phyloP scores from a whole-genome alignment of 2,329 filamentous ascomycete genomes.

The Aspergillus pseudonomiae region DNA sequence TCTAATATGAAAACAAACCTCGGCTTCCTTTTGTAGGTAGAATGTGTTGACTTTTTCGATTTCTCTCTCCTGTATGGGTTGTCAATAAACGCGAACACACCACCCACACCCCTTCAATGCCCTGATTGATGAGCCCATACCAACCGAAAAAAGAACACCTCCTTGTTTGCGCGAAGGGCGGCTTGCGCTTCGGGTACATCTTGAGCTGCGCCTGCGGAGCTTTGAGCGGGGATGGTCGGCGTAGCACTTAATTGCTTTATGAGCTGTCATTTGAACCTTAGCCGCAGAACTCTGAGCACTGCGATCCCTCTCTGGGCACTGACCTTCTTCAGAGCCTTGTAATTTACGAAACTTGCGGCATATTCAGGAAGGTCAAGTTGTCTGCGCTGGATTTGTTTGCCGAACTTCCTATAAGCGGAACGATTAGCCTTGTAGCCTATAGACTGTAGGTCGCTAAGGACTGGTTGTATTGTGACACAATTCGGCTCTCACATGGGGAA shows the following conservation, averaged over 20 bases:
- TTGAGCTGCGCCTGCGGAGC: slow-evolving; percentile 51
- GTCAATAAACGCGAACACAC: slow-evolving; percentile 10
- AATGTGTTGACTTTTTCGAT: slow-evolving; percentile 98
- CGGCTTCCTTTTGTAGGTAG: slow-evolving; percentile 96
- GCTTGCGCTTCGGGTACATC: slow-evolving; percentile 74
- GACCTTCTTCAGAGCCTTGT: slow-evolving; percentile 99
- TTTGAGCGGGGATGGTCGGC: slow-evolving; percentile 77
- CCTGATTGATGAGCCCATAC: slow-evolving; percentile 56
- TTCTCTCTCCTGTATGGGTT: slow-evolving; percentile 77
- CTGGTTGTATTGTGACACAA: neutral
- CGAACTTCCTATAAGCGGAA: slow-evolving; percentile 80
- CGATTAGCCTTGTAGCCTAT: slow-evolving; percentile 13
- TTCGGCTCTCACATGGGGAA: neutral
- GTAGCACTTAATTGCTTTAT: slow-evolving; percentile 98
- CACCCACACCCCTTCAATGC: neutral
- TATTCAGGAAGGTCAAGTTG: slow-evolving; percentile 99
- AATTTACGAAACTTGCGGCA: slow-evolving; percentile 98
- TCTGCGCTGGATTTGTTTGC: slow-evolving; percentile 98
- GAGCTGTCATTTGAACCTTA: slow-evolving; percentile 63
- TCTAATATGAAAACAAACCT: slow-evolving; percentile 62
- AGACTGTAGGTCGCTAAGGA: neutral
- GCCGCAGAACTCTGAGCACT: slow-evolving; percentile 12
- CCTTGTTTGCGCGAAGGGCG: slow-evolving; percentile 92
- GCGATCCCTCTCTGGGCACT: neutral
- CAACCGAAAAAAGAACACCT: slow-evolving; percentile 97